These are phyloP conservation scores for Peniophora sp. DNA, from an alignment of 1,284 basidiomycete genomes.

Conservation along the genomic window DNA sequence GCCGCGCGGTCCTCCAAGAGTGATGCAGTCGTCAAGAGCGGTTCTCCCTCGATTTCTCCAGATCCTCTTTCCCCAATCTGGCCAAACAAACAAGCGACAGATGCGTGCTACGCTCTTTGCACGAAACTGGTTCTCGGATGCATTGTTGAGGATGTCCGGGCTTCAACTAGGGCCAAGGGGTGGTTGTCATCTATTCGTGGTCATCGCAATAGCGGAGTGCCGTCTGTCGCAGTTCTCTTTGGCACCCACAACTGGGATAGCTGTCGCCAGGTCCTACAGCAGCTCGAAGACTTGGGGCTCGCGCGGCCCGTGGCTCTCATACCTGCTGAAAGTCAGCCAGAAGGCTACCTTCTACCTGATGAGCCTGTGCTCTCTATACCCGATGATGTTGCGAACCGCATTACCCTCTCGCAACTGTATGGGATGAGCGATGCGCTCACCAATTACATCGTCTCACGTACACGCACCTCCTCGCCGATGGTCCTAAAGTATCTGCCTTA, in stretches of 20 bases:
- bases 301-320: slow-evolving; percentile 25
- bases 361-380: slow-evolving; percentile 30
- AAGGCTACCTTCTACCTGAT: slow-evolving; percentile 9
- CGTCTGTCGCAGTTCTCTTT: slow-evolving; percentile 67
- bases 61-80: slow-evolving; percentile 62
- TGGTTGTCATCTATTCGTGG: not conserved
- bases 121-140: slow-evolving; percentile 55
- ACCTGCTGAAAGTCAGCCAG: slow-evolving; percentile 17
- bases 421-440: slow-evolving; percentile 84
- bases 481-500: slow-evolving; percentile 84
- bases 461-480: slow-evolving; percentile 53
- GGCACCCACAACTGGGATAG: slow-evolving; percentile 83
- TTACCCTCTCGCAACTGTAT: slow-evolving; percentile 79
- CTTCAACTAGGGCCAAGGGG: not conserved
- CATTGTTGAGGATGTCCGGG: slow-evolving; percentile 38
- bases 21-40: slow-evolving; percentile 13
- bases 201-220: slow-evolving; percentile 10
- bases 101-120: slow-evolving; percentile 72
- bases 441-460: slow-evolving; percentile 54
- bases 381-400: slow-evolving; percentile 55
- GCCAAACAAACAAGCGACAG: slow-evolving; percentile 66
- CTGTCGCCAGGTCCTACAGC: slow-evolving; percentile 51
- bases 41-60: slow-evolving; percentile 39
- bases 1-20: slow-evolving; percentile 15
- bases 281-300: slow-evolving; percentile 52